These are phyloP conservation scores for Monilinia polystroma DNA, from an alignment of 2,329 filamentous ascomycete genomes.

Conservation along the genomic window DNA sequence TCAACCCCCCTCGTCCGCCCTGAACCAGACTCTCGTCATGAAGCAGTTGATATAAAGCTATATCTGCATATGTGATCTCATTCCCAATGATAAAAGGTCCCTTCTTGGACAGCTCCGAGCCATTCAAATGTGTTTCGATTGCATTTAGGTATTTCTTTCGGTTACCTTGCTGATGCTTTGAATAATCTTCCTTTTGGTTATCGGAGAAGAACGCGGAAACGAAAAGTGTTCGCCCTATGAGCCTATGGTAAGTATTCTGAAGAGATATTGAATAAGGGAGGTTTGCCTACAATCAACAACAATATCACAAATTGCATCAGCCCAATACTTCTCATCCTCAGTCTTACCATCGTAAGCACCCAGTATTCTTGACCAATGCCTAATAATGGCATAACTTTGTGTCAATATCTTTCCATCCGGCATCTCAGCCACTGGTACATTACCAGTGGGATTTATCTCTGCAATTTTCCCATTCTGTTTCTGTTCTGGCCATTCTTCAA, in stretches of 20 bases:
- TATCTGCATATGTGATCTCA: slow-evolving; percentile 39
- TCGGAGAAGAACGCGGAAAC: slow-evolving; percentile 3
- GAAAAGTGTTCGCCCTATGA: slow-evolving; percentile 10
- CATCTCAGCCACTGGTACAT: slow-evolving; percentile 37
- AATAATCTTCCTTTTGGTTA: neutral
- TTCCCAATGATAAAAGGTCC: slow-evolving; percentile 38
- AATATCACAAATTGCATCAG: slow-evolving; percentile 40
- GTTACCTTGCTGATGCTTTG: slow-evolving; percentile 7
- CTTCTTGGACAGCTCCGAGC: slow-evolving; percentile 37
- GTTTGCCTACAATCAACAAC: slow-evolving; percentile 25
- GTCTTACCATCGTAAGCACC: slow-evolving; percentile 38
- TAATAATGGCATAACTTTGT: slow-evolving; percentile 40
- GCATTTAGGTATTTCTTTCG: slow-evolving; percentile 26
- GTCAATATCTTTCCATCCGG: slow-evolving; percentile 39
- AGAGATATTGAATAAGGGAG: neutral
- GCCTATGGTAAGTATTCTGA: neutral
- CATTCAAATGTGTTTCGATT: slow-evolving; percentile 41
- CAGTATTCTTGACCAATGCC: slow-evolving; percentile 37
- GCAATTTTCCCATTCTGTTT: slow-evolving; percentile 33
- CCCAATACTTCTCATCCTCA: slow-evolving; percentile 40
- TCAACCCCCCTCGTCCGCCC: slow-evolving; percentile 34
- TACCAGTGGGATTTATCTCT: slow-evolving; percentile 35
- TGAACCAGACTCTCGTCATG: slow-evolving; percentile 39
- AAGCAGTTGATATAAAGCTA: slow-evolving; percentile 36
- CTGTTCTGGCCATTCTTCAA: slow-evolving; percentile 37